A percentile compares a stretch with the other conserved stretches of the same genome.
Evolutionary conservation across 495 filamentous ascomycete species (phyloP).

Genomic region (Hypoxylon trugodes): DNA sequence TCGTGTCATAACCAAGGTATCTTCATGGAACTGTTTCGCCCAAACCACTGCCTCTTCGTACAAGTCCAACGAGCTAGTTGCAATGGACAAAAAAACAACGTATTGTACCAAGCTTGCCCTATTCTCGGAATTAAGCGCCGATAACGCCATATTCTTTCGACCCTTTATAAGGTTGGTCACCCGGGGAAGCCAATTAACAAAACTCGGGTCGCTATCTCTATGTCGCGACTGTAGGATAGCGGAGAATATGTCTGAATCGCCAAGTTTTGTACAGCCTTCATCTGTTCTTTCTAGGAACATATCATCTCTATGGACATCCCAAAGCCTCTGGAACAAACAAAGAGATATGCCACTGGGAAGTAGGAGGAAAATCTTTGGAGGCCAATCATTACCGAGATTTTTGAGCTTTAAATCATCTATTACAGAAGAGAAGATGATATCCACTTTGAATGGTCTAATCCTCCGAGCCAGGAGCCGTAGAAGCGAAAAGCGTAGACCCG

Average conservation of each 20-base stretch:
- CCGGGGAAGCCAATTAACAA: neutral
- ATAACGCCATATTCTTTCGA: slow-evolving; percentile 7
- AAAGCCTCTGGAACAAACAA: neutral
- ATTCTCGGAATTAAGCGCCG: neutral
- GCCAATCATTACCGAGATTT: neutral
- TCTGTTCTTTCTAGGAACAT: neutral
- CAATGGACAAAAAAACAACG: slow-evolving; percentile 34
- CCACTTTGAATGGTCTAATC: neutral
- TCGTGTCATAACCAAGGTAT: neutral
- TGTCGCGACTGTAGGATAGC: slow-evolving; percentile 7
- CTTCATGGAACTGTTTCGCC: slow-evolving; percentile 35
- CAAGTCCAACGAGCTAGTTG: slow-evolving; percentile 27
- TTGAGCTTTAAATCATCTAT: neutral
- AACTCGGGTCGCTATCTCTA: neutral
- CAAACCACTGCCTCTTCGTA: slow-evolving; percentile 36
- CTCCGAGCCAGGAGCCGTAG: slow-evolving; percentile 1
- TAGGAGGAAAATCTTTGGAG: slow-evolving; percentile 2
- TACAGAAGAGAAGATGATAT: neutral
- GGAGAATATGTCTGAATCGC: slow-evolving; percentile 1
- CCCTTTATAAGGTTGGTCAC: slow-evolving; percentile 4
- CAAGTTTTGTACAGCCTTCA: neutral
- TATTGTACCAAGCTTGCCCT: slow-evolving; percentile 28
- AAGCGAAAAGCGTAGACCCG: neutral
- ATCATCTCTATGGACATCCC: neutral
- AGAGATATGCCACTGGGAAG: slow-evolving; percentile 9